A percentile compares a stretch with the other conserved stretches of the same genome.
These are phyloP conservation scores for Bondarzewia mesenterica DNA, from an alignment of 1,284 basidiomycete genomes.

Conservation along the genomic window DNA sequence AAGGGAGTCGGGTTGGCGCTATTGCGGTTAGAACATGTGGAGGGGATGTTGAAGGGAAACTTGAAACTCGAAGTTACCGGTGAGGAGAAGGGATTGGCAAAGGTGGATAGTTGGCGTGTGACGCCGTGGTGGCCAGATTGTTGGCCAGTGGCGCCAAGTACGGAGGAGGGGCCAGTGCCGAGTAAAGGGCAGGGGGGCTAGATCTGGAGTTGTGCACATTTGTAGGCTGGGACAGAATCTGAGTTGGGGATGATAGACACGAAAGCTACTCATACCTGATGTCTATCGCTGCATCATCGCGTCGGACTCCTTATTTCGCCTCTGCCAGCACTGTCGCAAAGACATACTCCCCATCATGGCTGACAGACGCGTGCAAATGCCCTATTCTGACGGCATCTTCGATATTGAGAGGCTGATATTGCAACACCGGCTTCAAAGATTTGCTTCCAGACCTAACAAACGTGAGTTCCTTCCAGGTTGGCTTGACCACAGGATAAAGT, in stretches of 20 bases:
- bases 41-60: constrained; percentile 19
- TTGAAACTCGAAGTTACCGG: constrained; percentile 31
- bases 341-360: constrained; percentile 82
- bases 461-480: constrained; percentile 77
- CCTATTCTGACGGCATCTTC: constrained; percentile 18
- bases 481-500: constrained; percentile 49
- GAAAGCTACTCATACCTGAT: no score
- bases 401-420: constrained; percentile 28
- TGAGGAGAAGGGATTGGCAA: constrained; percentile 16
- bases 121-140: constrained; percentile 60
- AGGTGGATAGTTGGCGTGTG: constrained; percentile 30
- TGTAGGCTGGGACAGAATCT: not conserved
- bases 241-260: no score
- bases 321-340: constrained; percentile 70
- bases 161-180: not conserved
- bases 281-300: no score
- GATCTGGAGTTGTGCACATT: no score
- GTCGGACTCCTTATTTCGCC: not conserved
- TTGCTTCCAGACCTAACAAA: constrained; percentile 30
- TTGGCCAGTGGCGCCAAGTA: constrained; percentile 45
- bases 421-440: constrained; percentile 42
- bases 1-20: constrained; percentile 61
- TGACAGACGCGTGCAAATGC: constrained; percentile 59
- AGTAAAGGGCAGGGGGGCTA: no score
- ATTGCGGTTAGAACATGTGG: constrained; percentile 58